Percentiles rank a stretch among this genome's conserved stretches.
phyloP scores from a whole-genome alignment of 2,329 filamentous ascomycete genomes.

The Neopestalotiopsis rosae region DNA sequence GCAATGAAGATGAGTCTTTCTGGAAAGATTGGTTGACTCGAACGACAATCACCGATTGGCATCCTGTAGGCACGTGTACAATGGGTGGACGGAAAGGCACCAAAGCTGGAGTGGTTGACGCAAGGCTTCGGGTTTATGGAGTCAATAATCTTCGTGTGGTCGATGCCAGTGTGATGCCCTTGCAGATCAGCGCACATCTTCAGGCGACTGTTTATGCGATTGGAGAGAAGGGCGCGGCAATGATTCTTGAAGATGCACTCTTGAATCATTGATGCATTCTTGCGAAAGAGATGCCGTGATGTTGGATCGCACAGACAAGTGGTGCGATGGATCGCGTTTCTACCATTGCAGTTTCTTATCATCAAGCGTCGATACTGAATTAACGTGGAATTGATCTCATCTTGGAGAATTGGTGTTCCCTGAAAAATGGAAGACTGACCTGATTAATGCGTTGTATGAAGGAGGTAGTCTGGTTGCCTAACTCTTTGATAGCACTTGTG shows the following conservation, averaged over 20 bases:
- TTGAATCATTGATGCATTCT: not conserved
- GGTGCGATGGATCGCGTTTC: too few species aligned
- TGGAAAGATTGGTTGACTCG: constrained; percentile 42
- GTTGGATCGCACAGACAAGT: too few species aligned
- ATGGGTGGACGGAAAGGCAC: constrained; percentile 41
- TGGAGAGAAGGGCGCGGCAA: constrained; percentile 25
- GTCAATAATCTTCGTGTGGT: constrained; percentile 26
- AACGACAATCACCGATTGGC: constrained; percentile 41
- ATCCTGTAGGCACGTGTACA: constrained; percentile 42
- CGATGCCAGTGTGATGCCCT: constrained; percentile 29
- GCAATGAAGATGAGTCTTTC: constrained; percentile 25
- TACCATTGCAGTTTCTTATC: not conserved
- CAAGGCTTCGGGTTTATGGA: constrained; percentile 26
- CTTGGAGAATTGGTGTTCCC: too few species aligned
- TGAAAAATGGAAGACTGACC: too few species aligned
- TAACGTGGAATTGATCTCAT: too few species aligned
- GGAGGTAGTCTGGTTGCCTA: too few species aligned
- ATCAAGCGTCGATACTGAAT: not conserved
- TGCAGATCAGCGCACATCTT: constrained; percentile 26
- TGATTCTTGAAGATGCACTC: constrained; percentile 24
- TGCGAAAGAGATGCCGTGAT: too few species aligned
- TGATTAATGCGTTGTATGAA: too few species aligned
- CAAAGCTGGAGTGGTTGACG: constrained; percentile 32
- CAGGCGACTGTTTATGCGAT: constrained; percentile 31
- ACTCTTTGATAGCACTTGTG: too few species aligned